A percentile compares a stretch with the other conserved stretches of the same genome.
phyloP scores from a whole-genome alignment of 805 yeast species.

The Candida boleticola region DNA sequence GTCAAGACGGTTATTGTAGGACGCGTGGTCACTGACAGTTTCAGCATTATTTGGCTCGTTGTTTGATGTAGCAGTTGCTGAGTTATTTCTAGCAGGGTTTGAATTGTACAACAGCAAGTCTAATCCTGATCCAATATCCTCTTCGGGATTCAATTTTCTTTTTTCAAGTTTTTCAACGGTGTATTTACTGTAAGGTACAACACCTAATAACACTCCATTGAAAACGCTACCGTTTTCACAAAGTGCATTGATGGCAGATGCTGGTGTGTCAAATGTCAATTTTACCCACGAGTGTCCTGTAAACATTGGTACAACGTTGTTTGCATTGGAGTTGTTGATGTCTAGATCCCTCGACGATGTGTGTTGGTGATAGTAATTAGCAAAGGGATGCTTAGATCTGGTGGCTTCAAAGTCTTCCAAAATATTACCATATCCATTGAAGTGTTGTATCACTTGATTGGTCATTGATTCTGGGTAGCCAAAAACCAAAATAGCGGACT shows the following conservation, averaged over 20 bases:
- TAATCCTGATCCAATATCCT: slow-evolving; percentile 46
- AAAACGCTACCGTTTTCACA: slow-evolving; percentile 76
- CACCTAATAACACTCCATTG: slow-evolving; percentile 67
- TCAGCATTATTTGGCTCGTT: neutral
- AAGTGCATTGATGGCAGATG: slow-evolving; percentile 78
- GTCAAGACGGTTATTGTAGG: slow-evolving; percentile 31
- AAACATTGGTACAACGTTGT: slow-evolving; percentile 58
- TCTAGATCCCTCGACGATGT: slow-evolving; percentile 2
- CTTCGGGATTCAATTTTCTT: slow-evolving; percentile 39
- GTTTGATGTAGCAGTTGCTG: neutral
- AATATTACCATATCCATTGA: slow-evolving; percentile 75
- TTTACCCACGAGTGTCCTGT: slow-evolving; percentile 92
- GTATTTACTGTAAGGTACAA: slow-evolving; percentile 61
- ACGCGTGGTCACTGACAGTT: neutral
- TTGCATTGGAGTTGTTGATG: slow-evolving; percentile 3
- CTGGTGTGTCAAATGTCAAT: slow-evolving; percentile 72
- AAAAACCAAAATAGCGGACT: slow-evolving; percentile 75
- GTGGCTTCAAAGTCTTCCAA: slow-evolving; percentile 65
- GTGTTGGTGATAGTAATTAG: slow-evolving; percentile 6
- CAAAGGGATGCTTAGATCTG: slow-evolving; percentile 10
- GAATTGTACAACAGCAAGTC: slow-evolving; percentile 1
- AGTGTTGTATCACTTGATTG: slow-evolving; percentile 63
- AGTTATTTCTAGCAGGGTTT: neutral
- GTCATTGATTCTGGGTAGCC: slow-evolving; percentile 85
- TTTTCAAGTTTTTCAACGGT: slow-evolving; percentile 59